Conservation (phyloP, 2,329 filamentous ascomycete genomes). For the Penicillium olsonii region DNA sequence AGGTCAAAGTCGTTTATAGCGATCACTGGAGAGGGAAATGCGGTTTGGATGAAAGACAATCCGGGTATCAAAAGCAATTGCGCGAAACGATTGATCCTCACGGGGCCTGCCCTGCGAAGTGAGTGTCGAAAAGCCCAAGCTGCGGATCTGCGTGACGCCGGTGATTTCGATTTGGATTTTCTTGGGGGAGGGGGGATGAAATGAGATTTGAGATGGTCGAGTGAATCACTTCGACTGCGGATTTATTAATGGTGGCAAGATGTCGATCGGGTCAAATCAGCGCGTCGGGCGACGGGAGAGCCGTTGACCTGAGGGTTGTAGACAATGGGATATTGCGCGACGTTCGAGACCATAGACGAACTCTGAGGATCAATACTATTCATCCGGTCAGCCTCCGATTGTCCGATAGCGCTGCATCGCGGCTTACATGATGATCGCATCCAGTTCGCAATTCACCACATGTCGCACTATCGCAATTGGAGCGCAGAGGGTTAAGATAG, state of each 20-base stretch:
- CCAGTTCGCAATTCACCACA: constrained; percentile 3
- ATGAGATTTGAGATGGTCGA: too few relatives aligned
- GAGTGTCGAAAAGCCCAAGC: too few relatives aligned
- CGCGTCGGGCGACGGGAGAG: too few relatives aligned
- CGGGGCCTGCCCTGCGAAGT: constrained; percentile 20
- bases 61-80: constrained; percentile 2
- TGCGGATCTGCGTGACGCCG: too few relatives aligned
- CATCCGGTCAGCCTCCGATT: background rate
- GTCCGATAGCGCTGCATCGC: background rate
- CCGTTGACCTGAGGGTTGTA: too few relatives aligned
- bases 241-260: too few relatives aligned
- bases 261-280: too few relatives aligned
- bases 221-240: too few relatives aligned
- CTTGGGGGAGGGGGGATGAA: too few relatives aligned
- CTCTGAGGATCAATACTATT: background rate
- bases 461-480: constrained; percentile 8
- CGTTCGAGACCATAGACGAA: background rate
- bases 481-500: constrained; percentile 2
- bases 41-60: background rate
- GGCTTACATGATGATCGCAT: background rate
- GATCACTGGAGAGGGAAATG: background rate
- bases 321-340: background rate
- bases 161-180: too few relatives aligned
- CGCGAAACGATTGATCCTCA: constrained; percentile 8
- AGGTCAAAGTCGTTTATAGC: constrained; percentile 24